Conservation (phyloP, 352 stramenopile species). For the Pythium periplocum region DNA sequence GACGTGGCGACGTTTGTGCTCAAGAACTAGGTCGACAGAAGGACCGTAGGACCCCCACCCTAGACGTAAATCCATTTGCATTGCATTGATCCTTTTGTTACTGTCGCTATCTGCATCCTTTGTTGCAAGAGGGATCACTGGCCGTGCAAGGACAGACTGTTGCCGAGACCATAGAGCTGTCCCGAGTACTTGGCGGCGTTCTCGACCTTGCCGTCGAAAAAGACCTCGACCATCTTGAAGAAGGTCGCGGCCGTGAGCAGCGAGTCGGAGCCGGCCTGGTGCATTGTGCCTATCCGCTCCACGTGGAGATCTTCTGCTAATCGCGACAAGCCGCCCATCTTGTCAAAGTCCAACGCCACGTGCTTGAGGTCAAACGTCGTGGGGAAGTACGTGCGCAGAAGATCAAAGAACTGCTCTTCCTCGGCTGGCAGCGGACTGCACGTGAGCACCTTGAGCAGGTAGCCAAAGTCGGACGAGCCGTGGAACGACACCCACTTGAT, state of each 20-base stretch:
- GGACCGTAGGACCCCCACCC: no score
- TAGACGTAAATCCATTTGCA: no score
- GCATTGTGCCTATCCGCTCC: constrained; percentile 97
- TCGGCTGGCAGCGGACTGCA: constrained; percentile 86
- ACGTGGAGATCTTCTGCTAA: constrained; percentile 96
- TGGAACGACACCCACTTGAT: constrained; percentile 99
- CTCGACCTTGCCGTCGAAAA: constrained; percentile 83
- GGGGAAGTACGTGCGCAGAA: constrained; percentile 98
- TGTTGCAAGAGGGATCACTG: not conserved
- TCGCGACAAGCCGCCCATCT: constrained; percentile 95
- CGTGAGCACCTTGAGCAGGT: constrained; percentile 96
- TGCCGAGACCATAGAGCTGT: constrained; percentile 81
- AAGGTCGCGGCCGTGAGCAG: constrained; percentile 94
- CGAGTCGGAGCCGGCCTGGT: constrained; percentile 98
- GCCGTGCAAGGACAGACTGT: constrained; percentile 35
- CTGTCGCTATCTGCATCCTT: not conserved
- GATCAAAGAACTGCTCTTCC: constrained; percentile 94
- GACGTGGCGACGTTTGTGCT: constrained; percentile 70
- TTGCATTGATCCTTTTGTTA: no score
- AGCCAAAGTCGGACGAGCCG: constrained; percentile 98
- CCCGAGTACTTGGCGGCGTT: constrained; percentile 82
- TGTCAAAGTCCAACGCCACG: constrained; percentile 96
- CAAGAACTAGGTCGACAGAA: constrained; percentile 36
- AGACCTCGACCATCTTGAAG: constrained; percentile 90
- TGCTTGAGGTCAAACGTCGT: constrained; percentile 99